phyloP scores from a whole-genome alignment of 2,329 filamentous ascomycete genomes.

The Magnaporthiopsis incrustans region DNA sequence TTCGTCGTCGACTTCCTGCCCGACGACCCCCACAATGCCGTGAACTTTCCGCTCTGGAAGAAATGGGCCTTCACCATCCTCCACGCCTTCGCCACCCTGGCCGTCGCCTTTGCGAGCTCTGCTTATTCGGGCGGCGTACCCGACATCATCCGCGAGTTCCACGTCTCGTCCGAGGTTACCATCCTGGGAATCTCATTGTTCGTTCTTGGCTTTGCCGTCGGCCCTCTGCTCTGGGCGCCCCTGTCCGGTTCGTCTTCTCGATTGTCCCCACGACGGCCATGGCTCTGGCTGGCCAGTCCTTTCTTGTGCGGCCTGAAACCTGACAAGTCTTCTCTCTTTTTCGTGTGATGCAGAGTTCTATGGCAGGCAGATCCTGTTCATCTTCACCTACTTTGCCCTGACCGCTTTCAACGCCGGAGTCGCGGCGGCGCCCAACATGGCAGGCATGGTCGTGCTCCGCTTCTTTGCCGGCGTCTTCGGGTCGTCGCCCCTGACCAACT shows the following conservation, averaged over 20 bases:
- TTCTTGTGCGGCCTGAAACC: neutral
- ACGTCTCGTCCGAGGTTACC: conserved; percentile 40
- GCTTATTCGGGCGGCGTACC: conserved; percentile 53
- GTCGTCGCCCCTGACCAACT: conserved; percentile 53
- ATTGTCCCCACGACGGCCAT: neutral
- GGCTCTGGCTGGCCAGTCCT: neutral
- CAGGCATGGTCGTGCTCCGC: conserved; percentile 50
- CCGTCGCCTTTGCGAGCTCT: conserved; percentile 61
- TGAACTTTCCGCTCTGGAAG: conserved; percentile 44
- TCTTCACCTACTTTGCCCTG: conserved; percentile 46
- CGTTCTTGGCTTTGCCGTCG: conserved; percentile 48
- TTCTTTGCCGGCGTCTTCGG: conserved; percentile 60
- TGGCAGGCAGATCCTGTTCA: conserved; percentile 51
- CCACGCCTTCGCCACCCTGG: conserved; percentile 59
- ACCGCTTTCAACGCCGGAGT: conserved; percentile 54
- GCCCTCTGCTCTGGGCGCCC: conserved; percentile 51
- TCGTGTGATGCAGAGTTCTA: conserved; percentile 41
- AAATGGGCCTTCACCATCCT: conserved; percentile 61
- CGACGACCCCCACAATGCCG: conserved; percentile 57
- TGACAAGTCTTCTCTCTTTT: no score
- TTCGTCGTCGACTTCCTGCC: conserved; percentile 62
- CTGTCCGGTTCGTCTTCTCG: conserved; percentile 25
- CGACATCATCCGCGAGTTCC: conserved; percentile 47
- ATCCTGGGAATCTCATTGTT: conserved; percentile 56
- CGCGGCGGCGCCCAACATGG: conserved; percentile 48